These are phyloP conservation scores for Tolypocladium pustulatum DNA, from an alignment of 2,329 filamentous ascomycete species.

Conservation along the genomic window DNA sequence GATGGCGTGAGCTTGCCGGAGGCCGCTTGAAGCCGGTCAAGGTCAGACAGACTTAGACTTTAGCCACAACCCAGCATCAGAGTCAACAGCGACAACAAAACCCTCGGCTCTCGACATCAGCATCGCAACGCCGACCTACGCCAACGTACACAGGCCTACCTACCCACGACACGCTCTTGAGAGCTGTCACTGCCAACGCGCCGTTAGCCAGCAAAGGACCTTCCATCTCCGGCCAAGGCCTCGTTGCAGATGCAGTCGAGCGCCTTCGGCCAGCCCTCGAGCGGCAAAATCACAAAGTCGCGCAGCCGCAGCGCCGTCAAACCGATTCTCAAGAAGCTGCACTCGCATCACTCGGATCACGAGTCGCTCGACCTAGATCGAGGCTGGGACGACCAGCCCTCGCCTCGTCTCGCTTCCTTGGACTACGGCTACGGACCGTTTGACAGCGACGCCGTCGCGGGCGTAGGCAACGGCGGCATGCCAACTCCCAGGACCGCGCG, in stretches of 20 bases:
- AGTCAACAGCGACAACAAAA: background rate
- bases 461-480: slow-evolving; percentile 5
- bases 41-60: background rate
- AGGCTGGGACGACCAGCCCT: slow-evolving; percentile 43
- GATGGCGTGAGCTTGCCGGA: background rate
- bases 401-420: slow-evolving; percentile 4
- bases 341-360: slow-evolving; percentile 41
- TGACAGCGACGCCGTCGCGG: slow-evolving; percentile 13
- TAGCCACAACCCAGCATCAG: background rate
- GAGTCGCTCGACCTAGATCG: slow-evolving; percentile 53
- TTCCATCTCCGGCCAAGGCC: slow-evolving; percentile 9
- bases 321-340: slow-evolving; percentile 51
- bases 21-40: background rate
- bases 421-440: slow-evolving; percentile 14
- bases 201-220: background rate
- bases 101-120: background rate
- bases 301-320: slow-evolving; percentile 41
- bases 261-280: slow-evolving; percentile 3
- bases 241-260: slow-evolving; percentile 17
- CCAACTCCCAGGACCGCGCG: slow-evolving; percentile 10
- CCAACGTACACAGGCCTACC: background rate
- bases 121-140: background rate
- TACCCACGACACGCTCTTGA: background rate
- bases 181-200: background rate
- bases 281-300: slow-evolving; percentile 29